Base-by-base conservation (phyloP, 2,329 filamentous ascomycete species). In the Dothideomycetes sp. region DNA sequence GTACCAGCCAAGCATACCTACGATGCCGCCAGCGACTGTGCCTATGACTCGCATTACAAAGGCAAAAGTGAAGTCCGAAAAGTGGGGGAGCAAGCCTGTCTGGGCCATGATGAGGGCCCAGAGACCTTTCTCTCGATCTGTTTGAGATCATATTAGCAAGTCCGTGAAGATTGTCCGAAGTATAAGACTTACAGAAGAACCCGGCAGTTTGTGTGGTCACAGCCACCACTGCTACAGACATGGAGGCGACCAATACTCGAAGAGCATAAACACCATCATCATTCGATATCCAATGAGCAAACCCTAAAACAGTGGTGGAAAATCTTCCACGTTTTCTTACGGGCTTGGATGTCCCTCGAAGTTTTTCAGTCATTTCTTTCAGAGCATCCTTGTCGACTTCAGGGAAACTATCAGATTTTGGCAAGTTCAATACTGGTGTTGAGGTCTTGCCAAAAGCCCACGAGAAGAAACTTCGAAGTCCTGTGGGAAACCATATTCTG, bases 41-140 rank as follows among this genome's bases (percentile, higher is more conserved):
- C 65, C 70, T 1, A 61, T 37, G 0, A 52, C 48, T 16, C 70
- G 58, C 1, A 59, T 52, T 1, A 69, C 32, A 4, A 72, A 45
- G 0, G 65, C 67, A 36, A 67, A 66, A 0, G 61, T 63, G 31
- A 73, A 72, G 38, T 73, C 70, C 0, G 67, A 62, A 57, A 70
- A 63, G 46, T 72, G 73, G 8, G 66, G 55, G 1, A 72, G 55
- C 2, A 73, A 45, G 1, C 58, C 60, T 0, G 65, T 68, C 46
- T 73, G 70, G 0, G 61, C 69, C 52, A 68, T 73, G 31, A 73
- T 70, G 7, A 72, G 50, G 0, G 57, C 66, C 70, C 70, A 73
- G 0, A 73, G 54, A 0, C 70, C 68, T 47, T 69, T 71, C 41
- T 72, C 62, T n/a, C n/a, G n/a, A n/a, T n/a, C n/a, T n/a, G n/a